These are phyloP conservation scores for Dipteronia dyeriana DNA, from an alignment of 345 rosid genomes.

Conservation along the genomic window DNA sequence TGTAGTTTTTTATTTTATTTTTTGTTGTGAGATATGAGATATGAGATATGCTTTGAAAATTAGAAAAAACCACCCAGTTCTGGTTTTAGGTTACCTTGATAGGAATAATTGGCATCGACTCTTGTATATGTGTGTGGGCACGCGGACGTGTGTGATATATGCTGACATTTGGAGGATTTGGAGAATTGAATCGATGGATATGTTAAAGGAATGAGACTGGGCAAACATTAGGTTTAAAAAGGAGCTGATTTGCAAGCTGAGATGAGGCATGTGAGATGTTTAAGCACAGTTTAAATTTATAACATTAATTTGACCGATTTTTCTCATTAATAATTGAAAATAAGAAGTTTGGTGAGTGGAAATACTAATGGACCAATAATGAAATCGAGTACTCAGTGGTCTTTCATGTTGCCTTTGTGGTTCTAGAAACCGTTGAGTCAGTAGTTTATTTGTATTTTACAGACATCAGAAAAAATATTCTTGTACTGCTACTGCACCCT, in stretches of 20 bases:
- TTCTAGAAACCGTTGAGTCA: neutral
- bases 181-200: neutral
- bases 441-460: neutral
- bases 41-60: neutral
- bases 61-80: neutral
- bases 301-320: neutral
- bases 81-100: neutral
- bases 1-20: neutral
- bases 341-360: neutral
- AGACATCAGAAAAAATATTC: neutral
- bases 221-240: neutral
- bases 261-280: neutral
- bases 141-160: neutral
- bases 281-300: neutral
- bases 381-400: neutral
- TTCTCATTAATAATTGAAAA: neutral
- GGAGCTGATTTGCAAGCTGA: neutral
- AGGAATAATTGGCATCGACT: neutral
- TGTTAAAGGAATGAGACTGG: neutral
- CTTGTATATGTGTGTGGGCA: neutral
- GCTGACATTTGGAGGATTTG: neutral
- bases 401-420: neutral
- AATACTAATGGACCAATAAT: neutral
- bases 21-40: neutral
- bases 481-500: neutral